Evolutionary conservation across 345 rosid genomes (phyloP).

Genomic region (Ceriops zippeliana): DNA sequence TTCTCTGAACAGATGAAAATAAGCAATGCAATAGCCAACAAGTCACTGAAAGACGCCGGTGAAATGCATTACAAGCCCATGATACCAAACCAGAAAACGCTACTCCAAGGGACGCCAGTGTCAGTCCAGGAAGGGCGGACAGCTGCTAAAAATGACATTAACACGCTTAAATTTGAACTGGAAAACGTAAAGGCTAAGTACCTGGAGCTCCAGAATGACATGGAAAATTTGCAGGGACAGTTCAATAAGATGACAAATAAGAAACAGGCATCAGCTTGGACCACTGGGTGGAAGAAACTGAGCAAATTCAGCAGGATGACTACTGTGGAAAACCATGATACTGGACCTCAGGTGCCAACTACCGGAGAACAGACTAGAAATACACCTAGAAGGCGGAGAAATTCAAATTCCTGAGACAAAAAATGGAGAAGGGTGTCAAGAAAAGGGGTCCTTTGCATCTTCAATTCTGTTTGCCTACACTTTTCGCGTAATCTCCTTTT

Average conservation of each 20-base stretch:
- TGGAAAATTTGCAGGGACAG: slow-evolving; percentile 84
- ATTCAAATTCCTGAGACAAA: slow-evolving; percentile 60
- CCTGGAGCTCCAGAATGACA: slow-evolving; percentile 76
- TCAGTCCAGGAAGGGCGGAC: slow-evolving; percentile 99
- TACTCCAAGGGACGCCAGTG: slow-evolving; percentile 83
- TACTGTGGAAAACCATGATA: slow-evolving; percentile 52
- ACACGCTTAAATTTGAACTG: slow-evolving; percentile 85
- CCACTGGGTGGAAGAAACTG: slow-evolving; percentile 88
- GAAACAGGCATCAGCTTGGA: slow-evolving; percentile 72
- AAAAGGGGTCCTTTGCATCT: background rate
- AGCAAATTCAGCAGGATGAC: slow-evolving; percentile 73
- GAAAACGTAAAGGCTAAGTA: slow-evolving; percentile 81
- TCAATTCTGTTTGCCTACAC: slow-evolving; percentile 5
- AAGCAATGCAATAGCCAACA: slow-evolving; percentile 74
- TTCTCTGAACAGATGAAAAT: slow-evolving; percentile 95
- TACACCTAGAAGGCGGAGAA: slow-evolving; percentile 91
- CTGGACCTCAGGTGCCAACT: slow-evolving; percentile 44
- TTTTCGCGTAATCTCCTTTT: background rate
- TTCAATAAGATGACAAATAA: slow-evolving; percentile 70
- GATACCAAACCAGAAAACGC: slow-evolving; percentile 70
- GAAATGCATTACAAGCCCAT: slow-evolving; percentile 65
- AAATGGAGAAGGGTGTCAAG: background rate
- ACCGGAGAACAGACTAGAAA: slow-evolving; percentile 55
- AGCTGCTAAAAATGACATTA: slow-evolving; percentile 84
- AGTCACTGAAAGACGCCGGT: slow-evolving; percentile 55